Base-by-base conservation (phyloP, 2,329 filamentous ascomycete species). In the Diatrype stigma region DNA sequence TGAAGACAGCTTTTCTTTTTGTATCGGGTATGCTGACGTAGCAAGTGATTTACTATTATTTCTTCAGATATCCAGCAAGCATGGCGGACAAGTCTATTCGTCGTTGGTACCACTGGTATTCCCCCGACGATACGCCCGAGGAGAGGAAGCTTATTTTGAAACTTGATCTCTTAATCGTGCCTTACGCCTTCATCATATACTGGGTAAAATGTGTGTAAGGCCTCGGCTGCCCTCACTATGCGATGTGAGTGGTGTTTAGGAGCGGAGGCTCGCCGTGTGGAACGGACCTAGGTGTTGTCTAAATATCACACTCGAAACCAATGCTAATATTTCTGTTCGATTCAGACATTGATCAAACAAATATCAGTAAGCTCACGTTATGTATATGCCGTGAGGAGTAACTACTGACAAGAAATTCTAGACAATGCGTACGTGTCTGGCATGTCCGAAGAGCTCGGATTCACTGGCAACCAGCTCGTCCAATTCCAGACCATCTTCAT, bases 341-440 rank as follows among this genome's bases (percentile, higher is more conserved):
- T 30, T 5, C 26, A 30, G 26, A 30, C 26, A 56, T 60, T 17
- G 57, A 60, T 35, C 57, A 60, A 45, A 48, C 48, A 17, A 60
- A 59, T 32, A 51, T 51, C 22, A 58, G 56, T 59, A 38, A 16
- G 57, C 47, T 16, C 16, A 40, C 17, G n/a, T n/a, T n/a, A 6
- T 6, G 22, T 14, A 47, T 8, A 19, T 3, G 2, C 19, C 14
- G 3, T n/a, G 23, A 26, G 26, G 17, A 32, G 34, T 6, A 40
- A 26, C 35, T n/a, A 40, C 49, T 28, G 14, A 34, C 40, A 46
- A 22, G 34, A 1, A 1, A 6, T 6, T 30, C 2, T 37, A 78
- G 75, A 78, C 54, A 81, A 80, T 68, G 78, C 78, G 2, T 81
- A 80, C 48, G 78, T 81, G 16, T 74, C 75, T 0, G 78, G 78